These are phyloP conservation scores for Alternaria tenuissima DNA, from an alignment of 2,329 filamentous ascomycete genomes.

Conservation along the genomic window DNA sequence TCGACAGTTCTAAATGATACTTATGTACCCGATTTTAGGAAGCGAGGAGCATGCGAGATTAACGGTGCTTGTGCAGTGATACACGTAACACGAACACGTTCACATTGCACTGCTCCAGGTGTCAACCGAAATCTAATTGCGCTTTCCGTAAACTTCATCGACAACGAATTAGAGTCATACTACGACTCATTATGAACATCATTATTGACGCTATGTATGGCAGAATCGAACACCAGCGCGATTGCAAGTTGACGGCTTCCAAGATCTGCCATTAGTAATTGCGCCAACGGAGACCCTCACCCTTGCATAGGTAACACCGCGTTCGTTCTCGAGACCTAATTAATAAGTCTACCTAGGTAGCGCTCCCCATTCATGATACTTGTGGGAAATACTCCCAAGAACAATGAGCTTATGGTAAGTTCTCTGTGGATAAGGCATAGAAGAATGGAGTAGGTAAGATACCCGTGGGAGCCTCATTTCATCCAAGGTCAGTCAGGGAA, in stretches of 20 bases:
- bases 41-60: background rate
- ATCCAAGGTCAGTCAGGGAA: background rate
- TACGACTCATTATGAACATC: background rate
- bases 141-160: too few relatives aligned
- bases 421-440: background rate
- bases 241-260: background rate
- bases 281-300: background rate
- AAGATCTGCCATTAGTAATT: background rate
- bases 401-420: background rate
- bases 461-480: background rate
- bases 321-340: background rate
- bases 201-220: background rate
- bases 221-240: background rate
- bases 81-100: background rate
- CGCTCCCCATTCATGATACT: background rate
- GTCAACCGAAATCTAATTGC: background rate
- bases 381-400: background rate
- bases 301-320: background rate
- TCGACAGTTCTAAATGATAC: background rate
- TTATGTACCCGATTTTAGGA: background rate
- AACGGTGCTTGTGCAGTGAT: background rate
- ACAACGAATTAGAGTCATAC: background rate
- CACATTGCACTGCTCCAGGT: background rate
- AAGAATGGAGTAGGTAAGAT: background rate
- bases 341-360: background rate